phyloP scores from a whole-genome alignment of 2,329 filamentous ascomycete genomes.

The Colletotrichum ledebouriae region DNA sequence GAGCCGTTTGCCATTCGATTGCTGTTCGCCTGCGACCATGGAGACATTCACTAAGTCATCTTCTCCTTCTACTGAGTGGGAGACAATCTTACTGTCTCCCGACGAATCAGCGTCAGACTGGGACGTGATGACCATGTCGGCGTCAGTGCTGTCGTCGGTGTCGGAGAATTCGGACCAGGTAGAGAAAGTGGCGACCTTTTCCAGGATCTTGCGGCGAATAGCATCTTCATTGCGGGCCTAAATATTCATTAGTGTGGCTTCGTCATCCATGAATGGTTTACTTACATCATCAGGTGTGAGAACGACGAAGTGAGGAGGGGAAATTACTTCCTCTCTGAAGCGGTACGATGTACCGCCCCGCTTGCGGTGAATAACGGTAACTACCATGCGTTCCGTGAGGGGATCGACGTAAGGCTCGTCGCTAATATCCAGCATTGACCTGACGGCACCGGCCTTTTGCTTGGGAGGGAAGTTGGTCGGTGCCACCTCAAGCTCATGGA shows the following conservation, averaged over 20 bases:
- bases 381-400: conserved; percentile 74
- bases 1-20: conserved; percentile 43
- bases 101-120: conserved; percentile 75
- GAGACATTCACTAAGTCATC: conserved; percentile 92
- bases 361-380: conserved; percentile 76
- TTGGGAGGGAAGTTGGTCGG: conserved; percentile 83
- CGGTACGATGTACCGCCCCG: conserved; percentile 20
- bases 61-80: conserved; percentile 86
- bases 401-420: conserved; percentile 61
- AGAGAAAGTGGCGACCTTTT: conserved; percentile 81
- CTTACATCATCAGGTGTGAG: conserved; percentile 79
- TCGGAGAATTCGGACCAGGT: conserved; percentile 69
- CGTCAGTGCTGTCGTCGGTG: conserved; percentile 69
- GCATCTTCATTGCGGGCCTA: conserved; percentile 71
- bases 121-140: conserved; percentile 77
- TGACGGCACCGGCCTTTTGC: conserved; percentile 52
- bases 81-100: conserved; percentile 78
- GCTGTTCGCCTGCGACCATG: conserved; percentile 75
- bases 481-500: conserved; percentile 80
- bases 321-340: conserved; percentile 47
- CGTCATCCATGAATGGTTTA: conserved; percentile 45
- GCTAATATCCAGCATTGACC: conserved; percentile 65
- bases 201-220: conserved; percentile 84
- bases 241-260: conserved; percentile 12
- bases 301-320: conserved; percentile 78